Base-by-base conservation (phyloP, 768 basidiomycete genomes). In the Termitomyces eurrhizus region DNA sequence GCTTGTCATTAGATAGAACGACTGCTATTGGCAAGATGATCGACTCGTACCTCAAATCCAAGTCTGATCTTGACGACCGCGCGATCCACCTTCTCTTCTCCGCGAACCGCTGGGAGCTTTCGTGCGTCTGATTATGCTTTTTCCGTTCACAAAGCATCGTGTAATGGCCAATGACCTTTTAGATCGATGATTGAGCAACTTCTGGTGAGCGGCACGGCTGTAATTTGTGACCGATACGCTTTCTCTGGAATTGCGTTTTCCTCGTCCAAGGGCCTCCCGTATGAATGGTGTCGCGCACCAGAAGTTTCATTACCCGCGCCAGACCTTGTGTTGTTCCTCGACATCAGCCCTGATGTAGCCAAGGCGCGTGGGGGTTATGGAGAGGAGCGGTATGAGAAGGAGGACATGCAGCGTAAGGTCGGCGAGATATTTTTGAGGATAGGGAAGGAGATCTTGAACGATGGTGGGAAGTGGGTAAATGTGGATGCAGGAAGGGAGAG, bases 241-340 rank as follows among this genome's bases (percentile, higher is more conserved):
- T 98, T 98, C 74, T 98, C 95, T 3, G 96, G 96, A 0, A 88
- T 95, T 64, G 95, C 93, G 2, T 98, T 98, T 72, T 89, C 88
- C 14, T 80, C 83, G 1, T 78, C 87, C 18, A 88, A 89, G 65
- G 78, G 79, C 12, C 81, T 96, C 52, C 77, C 88, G 0, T 89
- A 88, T 65, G 80, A 83, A 16, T 99, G 93, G 92, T 96, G 95
- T 71, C 81, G 85, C 52, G 77, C 86, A 1, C 95, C 95, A 5
- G 96, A 99, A 65, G 75, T 86, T n/a, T 83, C 84, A 8, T 87
- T 99, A 18, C 97, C 95, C 11, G 81, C 88, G 0, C 96, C 96
- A 0, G 97, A 98, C 70, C 72, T 96, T 42, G 88, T 88, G 0
- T 67, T 98, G 48, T 97, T 96, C 77, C 85, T 99, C 61, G 86